Evolutionary conservation across 164 flowering plant genomes (phyloP), one percentile per base, ranked within the genome.

Genomic region (Vitis rupestris): DNA sequence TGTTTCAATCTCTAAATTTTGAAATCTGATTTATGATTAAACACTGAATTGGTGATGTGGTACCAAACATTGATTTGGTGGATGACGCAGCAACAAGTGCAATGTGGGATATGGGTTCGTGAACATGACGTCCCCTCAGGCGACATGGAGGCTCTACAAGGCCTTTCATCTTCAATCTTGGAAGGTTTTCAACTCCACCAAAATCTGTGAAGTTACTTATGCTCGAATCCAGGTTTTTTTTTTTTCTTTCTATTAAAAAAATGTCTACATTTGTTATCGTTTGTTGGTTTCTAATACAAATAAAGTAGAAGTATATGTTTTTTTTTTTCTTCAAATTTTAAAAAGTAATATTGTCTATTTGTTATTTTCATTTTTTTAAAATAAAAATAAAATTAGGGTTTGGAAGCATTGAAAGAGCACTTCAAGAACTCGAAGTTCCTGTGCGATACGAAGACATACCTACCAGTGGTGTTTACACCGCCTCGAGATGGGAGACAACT

Each of bases 71-170:
- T 59, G 52, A 29, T 19, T 61, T 50, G 10, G 3, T 37, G 44
- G 44, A 37, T 37, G 44, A 19, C 17, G 23, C 70, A 94, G 97
- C 69, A 94, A 94, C 88, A 94, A 92, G 76, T 94, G 98, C 84
- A 94, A 94, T 76, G 95, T 94, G 71, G 97, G 98, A 64, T 94
- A 94, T 79, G 98, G 97, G 75, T 92, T 94, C 67, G 97, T 92
- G 84, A 92, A 94, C 83, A 75, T 92, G 79, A 94, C 97, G 0
- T 80, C 97, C 2, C 94, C 98, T 3, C 78, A 92, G 74, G 97
- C 97, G 0, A 82, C 95, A 16, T 76, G 76, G 86, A 88, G 94
- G 75, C 84, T 94, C 8, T 88, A 92, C 87, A 92, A 89, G 73
- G 88, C 95, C 11, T 90, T 94, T 63, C 93, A 94, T 58, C 80